Percentiles rank a stretch among this genome's conserved stretches.
phyloP scores from a whole-genome alignment of 495 filamentous ascomycete genomes.

The Lindgomyces ingoldianus region DNA sequence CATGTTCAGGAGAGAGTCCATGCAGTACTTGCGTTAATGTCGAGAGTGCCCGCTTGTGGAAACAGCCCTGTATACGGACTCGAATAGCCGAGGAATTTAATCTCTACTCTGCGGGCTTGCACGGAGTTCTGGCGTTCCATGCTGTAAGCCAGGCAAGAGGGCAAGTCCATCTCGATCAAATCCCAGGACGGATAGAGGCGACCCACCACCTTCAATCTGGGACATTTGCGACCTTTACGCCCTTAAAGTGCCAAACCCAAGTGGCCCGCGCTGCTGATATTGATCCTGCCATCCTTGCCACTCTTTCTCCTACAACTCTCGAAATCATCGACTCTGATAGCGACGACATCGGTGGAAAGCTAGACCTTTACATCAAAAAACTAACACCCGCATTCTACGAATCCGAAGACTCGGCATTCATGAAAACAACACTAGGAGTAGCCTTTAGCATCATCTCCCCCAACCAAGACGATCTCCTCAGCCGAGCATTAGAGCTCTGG shows the following conservation, averaged over 20 bases:
- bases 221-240: constrained; percentile 55
- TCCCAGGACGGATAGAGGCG: constrained; percentile 64
- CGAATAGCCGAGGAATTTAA: constrained; percentile 73
- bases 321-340: constrained; percentile 50
- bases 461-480: constrained; percentile 64
- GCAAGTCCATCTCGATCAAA: constrained; percentile 57
- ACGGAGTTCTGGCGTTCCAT: constrained; percentile 67
- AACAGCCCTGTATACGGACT: constrained; percentile 73
- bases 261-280: constrained; percentile 46
- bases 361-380: constrained; percentile 71
- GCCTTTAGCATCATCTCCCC: constrained; percentile 56
- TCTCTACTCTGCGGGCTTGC: constrained; percentile 50
- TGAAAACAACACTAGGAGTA: constrained; percentile 64
- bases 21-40: constrained; percentile 80
- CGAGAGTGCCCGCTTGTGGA: constrained; percentile 77
- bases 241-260: constrained; percentile 48
- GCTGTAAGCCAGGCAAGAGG: constrained; percentile 62
- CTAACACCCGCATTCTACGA: constrained; percentile 62
- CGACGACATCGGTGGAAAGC: constrained; percentile 65
- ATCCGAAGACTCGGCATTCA: constrained; percentile 66
- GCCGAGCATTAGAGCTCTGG: constrained; percentile 73
- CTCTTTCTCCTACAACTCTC: constrained; percentile 15
- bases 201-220: constrained; percentile 65
- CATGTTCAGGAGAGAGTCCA: constrained; percentile 77
- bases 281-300: constrained; percentile 33